Evolutionary conservation across 805 yeast species (phyloP).

Genomic region (Yarrowia sp.): DNA sequence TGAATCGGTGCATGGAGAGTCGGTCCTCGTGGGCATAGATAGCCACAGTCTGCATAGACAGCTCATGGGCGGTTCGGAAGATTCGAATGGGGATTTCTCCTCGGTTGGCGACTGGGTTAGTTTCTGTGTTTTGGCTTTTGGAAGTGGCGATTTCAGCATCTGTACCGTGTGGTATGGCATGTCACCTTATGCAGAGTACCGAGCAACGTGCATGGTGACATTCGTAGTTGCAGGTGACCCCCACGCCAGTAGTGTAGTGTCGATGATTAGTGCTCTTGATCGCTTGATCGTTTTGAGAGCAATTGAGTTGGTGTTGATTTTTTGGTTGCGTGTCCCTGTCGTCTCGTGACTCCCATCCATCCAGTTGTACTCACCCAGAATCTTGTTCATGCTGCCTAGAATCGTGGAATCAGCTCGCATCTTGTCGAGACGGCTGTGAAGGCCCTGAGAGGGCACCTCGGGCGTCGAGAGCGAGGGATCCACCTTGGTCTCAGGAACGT

Average conservation of each 20-base stretch:
- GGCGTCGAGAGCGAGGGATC: conserved; percentile 24
- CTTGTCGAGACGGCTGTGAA: conserved; percentile 33
- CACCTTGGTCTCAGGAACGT: conserved; percentile 24
- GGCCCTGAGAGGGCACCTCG: conserved; percentile 19
- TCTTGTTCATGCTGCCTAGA: conserved; percentile 52
- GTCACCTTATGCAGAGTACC: background rate
- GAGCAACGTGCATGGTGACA: background rate
- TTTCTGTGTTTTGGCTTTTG: too few relatives aligned
- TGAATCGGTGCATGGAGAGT: conserved; percentile 88
- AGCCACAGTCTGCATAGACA: conserved; percentile 95
- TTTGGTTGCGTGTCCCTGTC: too few relatives aligned
- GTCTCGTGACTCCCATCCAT: background rate
- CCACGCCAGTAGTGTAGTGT: background rate
- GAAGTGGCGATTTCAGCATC: background rate
- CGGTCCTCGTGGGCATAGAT: conserved; percentile 95
- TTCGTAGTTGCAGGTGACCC: background rate
- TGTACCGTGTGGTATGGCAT: background rate
- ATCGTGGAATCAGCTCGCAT: conserved; percentile 42
- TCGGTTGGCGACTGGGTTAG: conserved; percentile 39
- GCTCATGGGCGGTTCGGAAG: conserved; percentile 95
- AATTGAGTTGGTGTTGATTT: conserved; percentile 25
- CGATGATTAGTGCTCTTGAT: too few relatives aligned
- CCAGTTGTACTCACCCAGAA: conserved; percentile 35
- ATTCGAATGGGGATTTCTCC: conserved; percentile 47
- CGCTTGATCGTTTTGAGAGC: background rate